These are phyloP conservation scores for Fusarium globosum DNA, from an alignment of 2,329 filamentous ascomycete genomes.

Conservation along the genomic window DNA sequence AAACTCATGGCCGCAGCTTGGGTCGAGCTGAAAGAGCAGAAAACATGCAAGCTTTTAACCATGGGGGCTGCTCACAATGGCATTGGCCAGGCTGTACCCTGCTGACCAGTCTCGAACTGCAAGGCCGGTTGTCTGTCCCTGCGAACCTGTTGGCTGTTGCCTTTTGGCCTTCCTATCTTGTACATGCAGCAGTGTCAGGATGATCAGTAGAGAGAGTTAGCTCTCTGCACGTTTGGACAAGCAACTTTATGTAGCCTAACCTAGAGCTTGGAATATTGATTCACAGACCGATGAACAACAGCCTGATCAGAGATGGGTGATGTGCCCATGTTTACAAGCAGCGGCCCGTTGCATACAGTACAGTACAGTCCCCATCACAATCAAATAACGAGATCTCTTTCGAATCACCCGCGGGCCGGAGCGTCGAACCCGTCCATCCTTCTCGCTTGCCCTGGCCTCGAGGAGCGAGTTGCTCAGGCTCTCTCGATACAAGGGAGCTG, in stretches of 20 bases:
- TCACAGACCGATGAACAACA: conserved; percentile 5
- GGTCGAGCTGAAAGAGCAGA: conserved; percentile 26
- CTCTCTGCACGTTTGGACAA: neutral
- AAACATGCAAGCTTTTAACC: conserved; percentile 9
- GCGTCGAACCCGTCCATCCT: conserved; percentile 30
- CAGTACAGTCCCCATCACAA: neutral
- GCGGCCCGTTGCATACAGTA: conserved; percentile 19
- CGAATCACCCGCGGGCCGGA: conserved; percentile 29
- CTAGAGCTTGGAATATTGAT: conserved; percentile 1
- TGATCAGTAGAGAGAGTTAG: neutral
- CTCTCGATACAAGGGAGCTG: conserved; percentile 17
- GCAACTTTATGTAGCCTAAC: conserved; percentile 13
- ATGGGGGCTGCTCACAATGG: neutral
- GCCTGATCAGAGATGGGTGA: neutral
- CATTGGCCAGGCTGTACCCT: conserved; percentile 30
- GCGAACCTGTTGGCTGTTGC: conserved; percentile 22
- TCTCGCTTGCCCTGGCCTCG: conserved; percentile 42
- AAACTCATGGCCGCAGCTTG: conserved; percentile 20
- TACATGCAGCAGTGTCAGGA: neutral
- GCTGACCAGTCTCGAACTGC: conserved; percentile 19
- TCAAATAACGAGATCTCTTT: conserved; percentile 27
- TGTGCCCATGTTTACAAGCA: neutral
- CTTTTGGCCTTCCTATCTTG: conserved; percentile 29
- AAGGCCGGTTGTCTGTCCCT: conserved; percentile 9
- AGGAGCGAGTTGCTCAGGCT: conserved; percentile 43